phyloP scores from a whole-genome alignment of 176 grass and related monocot species.

The Hordeum marinum region DNA sequence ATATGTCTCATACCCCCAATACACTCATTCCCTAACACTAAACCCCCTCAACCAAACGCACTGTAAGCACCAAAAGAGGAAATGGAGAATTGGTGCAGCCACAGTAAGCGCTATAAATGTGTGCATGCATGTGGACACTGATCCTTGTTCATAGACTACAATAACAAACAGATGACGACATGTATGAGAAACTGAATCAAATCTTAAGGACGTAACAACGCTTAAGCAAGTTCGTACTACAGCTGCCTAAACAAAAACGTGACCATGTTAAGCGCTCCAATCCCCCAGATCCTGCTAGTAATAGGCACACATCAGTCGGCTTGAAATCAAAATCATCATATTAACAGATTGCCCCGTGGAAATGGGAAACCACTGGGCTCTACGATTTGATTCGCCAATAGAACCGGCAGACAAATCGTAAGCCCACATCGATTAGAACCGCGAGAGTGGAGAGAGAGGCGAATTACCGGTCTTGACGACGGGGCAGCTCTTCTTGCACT shows the following conservation, averaged over 20 bases:
- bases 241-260: not conserved
- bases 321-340: not conserved
- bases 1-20: not conserved
- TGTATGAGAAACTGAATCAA: not conserved
- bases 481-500: constrained; percentile 99
- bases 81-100: not conserved
- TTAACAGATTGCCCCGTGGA: not conserved
- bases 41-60: not conserved
- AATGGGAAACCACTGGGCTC: constrained; percentile 6
- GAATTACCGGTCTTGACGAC: constrained; percentile 87
- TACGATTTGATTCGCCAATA: not conserved
- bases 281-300: constrained; percentile 20
- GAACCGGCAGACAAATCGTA: not conserved
- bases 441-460: not conserved
- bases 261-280: not conserved
- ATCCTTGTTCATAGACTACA: not conserved
- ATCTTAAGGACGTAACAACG: not conserved
- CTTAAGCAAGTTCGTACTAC: not conserved
- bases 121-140: not conserved
- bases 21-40: not conserved
- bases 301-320: not conserved
- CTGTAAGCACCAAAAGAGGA: not conserved
- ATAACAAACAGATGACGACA: not conserved
- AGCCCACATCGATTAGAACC: not conserved
- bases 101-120: not conserved